Evolutionary conservation across 225 moss, liverwort and hornwort genomes (phyloP).

Genomic region (Antitrichia curtipendula): DNA sequence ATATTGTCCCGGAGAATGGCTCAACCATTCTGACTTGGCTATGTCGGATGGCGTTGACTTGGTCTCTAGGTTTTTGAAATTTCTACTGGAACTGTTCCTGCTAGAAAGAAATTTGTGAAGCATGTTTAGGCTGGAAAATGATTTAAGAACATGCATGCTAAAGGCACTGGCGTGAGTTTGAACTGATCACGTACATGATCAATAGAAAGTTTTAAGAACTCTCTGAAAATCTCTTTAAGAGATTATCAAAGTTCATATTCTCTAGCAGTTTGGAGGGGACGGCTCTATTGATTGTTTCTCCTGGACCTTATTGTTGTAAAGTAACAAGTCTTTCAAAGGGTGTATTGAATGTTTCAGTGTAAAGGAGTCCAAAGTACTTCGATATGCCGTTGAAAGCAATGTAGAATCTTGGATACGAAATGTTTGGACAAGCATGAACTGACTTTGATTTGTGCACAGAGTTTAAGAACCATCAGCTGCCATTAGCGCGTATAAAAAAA

Average conservation of each 20-base stretch:
- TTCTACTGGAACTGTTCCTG: neutral
- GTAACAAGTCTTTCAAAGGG: neutral
- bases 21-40: neutral
- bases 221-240: neutral
- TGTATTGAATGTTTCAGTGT: neutral
- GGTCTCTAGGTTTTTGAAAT: neutral
- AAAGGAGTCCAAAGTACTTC: neutral
- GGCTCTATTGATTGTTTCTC: neutral
- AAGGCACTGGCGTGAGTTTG: neutral
- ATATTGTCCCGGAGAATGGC: neutral
- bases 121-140: neutral
- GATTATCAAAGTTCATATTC: neutral
- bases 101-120: neutral
- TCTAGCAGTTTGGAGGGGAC: neutral
- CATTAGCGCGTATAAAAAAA: conserved; percentile 38
- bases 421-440: neutral
- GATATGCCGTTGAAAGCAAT: neutral
- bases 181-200: neutral
- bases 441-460: conserved; percentile 3
- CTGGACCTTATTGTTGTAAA: neutral
- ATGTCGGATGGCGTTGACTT: neutral
- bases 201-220: neutral
- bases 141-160: neutral
- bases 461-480: conserved; percentile 45
- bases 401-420: neutral